phyloP scores from a whole-genome alignment of 345 rosid species.

The Eucalyptus camaldulensis region DNA sequence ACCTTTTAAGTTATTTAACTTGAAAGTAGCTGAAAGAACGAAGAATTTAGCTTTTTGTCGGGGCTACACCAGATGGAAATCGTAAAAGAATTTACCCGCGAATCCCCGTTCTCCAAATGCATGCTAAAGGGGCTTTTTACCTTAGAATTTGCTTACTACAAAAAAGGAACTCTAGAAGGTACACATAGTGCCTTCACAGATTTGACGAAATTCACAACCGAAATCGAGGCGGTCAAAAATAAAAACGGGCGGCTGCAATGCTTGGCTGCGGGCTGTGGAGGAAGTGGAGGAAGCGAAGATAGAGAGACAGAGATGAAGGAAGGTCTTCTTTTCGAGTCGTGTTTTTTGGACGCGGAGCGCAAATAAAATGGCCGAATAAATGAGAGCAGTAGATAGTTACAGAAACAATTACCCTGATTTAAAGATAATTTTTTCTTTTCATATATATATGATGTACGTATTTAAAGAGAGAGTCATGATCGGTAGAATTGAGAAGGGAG shows the following conservation, averaged over 20 bases:
- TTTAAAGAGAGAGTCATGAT: background rate
- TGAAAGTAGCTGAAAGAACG: background rate
- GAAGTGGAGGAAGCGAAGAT: background rate
- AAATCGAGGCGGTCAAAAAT: background rate
- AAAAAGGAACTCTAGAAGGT: background rate
- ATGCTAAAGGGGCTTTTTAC: background rate
- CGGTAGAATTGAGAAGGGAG: background rate
- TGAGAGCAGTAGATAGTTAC: background rate
- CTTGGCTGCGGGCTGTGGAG: background rate
- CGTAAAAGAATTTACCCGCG: background rate
- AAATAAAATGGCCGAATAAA: background rate
- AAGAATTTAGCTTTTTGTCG: background rate
- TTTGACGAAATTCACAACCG: background rate
- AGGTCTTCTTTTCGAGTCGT: background rate
- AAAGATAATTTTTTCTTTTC: background rate
- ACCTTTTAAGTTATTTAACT: background rate
- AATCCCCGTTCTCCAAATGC: background rate
- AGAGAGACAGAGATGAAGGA: background rate
- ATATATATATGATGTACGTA: too few species aligned
- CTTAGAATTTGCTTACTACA: background rate
- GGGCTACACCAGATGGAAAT: background rate
- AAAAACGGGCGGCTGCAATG: background rate
- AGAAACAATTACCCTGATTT: background rate
- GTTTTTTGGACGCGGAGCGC: background rate
- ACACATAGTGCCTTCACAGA: background rate